These are phyloP conservation scores for Rhododendron griersonianum DNA, from an alignment of 148 eudicot genomes.

Conservation along the genomic window DNA sequence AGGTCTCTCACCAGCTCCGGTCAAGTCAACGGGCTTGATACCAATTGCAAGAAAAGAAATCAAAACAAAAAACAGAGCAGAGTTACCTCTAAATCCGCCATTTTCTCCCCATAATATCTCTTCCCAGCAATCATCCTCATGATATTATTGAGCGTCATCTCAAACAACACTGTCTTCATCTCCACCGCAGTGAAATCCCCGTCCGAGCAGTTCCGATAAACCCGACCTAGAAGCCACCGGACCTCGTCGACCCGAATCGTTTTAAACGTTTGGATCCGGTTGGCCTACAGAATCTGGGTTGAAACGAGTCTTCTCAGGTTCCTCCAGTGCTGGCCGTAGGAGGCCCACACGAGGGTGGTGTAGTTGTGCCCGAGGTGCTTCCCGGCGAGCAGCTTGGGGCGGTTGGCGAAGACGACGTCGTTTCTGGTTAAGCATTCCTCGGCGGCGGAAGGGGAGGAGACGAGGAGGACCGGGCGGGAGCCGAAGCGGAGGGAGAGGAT, in stretches of 20 bases:
- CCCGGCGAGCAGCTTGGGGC: conserved; percentile 19
- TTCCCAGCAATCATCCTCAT: conserved; percentile 20
- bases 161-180: conserved; percentile 1
- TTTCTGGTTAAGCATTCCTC: conserved; percentile 18
- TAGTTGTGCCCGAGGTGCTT: conserved; percentile 19
- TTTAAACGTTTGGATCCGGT: conserved; percentile 7
- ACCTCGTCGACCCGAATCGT: conserved; percentile 9
- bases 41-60: neutral
- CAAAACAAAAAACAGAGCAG: neutral
- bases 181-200: neutral
- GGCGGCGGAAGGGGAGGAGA: conserved; percentile 24
- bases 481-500: conserved; percentile 20
- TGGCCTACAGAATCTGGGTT: conserved; percentile 9
- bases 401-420: conserved; percentile 26
- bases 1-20: too few relatives aligned
- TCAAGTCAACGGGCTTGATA: too few relatives aligned
- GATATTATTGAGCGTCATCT: conserved; percentile 8
- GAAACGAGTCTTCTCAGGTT: conserved; percentile 16
- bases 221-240: neutral
- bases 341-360: conserved; percentile 8
- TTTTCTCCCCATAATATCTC: neutral
- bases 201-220: neutral
- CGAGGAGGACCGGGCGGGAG: conserved; percentile 11
- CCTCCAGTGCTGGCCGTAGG: conserved; percentile 27
- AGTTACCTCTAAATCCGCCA: neutral